Base-by-base conservation (phyloP, 768 basidiomycete species). In the Pisolithus sp. region DNA sequence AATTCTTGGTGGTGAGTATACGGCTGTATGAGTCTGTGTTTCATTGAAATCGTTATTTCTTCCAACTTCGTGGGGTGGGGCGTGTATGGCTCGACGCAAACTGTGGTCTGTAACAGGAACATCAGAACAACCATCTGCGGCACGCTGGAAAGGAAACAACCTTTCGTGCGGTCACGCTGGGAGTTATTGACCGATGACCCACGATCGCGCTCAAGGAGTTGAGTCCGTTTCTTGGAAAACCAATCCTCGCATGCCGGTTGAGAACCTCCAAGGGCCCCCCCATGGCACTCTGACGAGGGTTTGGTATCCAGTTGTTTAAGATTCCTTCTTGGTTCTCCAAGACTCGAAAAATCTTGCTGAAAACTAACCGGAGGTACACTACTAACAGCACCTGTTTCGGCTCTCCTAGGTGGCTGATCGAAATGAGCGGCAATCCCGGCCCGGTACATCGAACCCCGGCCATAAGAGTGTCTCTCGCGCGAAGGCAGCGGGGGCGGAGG, bases 251-350 rank as follows among this genome's bases (percentile, higher is more conserved):
- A 54, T 7, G 56, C 42, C 23, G 41, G 31, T 7, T 53, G 51
- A 45, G 18, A 34, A 17, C 56, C 31, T 18, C 7, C 30, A 30
- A 54, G 53, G 10, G 23, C 51, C 10, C 53, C 58, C 40, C 48
- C 53, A 10, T n/a, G 47, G 39, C 55, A 67, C 28, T 57, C 53
- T 2, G 26, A 46, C 24, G 57, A 57, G n/a, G 52, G 53, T 23
- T 38, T 50, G 30, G 46, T 36, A 46, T 53, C 46, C 4, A 44
- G 48, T n/a, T 42, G 46, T 7, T 37, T 43, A 12, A 17, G 28
- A 23, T 38, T 10, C 31, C 46, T 52, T 17, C 36, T 18, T 21
- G 12, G 53, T 43, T 23, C 30, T 28, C 41, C 28, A 21, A n/a
- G 37, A 18, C 21, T 5, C 7, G 20, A 36, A 5, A 24, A 21